Conservation (phyloP, 495 filamentous ascomycete species). For the Penicillium pulvis region DNA sequence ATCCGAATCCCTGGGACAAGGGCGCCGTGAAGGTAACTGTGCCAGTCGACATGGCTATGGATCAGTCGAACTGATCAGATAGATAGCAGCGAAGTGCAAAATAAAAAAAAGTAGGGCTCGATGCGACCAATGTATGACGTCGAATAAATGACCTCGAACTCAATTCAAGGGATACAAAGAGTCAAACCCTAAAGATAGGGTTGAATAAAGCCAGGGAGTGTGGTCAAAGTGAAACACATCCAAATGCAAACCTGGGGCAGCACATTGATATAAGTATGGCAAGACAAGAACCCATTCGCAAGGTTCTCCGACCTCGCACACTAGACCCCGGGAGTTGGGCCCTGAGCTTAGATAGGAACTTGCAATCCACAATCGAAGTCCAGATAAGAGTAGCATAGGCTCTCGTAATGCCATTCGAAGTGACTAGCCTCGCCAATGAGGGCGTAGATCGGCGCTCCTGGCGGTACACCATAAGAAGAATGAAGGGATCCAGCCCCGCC, state of each 20-base stretch:
- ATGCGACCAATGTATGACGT: slow-evolving; percentile 9
- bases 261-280: slow-evolving; percentile 6
- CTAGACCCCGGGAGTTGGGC: slow-evolving; percentile 8
- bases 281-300: neutral
- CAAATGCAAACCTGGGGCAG: neutral
- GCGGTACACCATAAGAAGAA: slow-evolving; percentile 2
- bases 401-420: slow-evolving; percentile 19
- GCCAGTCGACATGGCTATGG: slow-evolving; percentile 12
- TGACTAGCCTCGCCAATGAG: neutral
- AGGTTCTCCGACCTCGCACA: slow-evolving; percentile 19
- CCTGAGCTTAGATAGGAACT: slow-evolving; percentile 26
- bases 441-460: slow-evolving; percentile 3
- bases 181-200: neutral
- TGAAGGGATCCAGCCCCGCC: slow-evolving; percentile 7
- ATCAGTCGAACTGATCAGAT: slow-evolving; percentile 4
- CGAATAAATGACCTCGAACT: neutral
- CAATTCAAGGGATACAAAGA: neutral
- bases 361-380: slow-evolving; percentile 10
- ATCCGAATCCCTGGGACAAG: slow-evolving; percentile 71
- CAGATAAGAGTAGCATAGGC: slow-evolving; percentile 18
- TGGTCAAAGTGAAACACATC: neutral
- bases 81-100: neutral
- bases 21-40: slow-evolving; percentile 49
- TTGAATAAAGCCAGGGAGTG: neutral
- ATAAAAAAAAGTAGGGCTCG: neutral